Evolutionary conservation across 345 rosid genomes (phyloP).

Genomic region (Tarenaya hassleriana): DNA sequence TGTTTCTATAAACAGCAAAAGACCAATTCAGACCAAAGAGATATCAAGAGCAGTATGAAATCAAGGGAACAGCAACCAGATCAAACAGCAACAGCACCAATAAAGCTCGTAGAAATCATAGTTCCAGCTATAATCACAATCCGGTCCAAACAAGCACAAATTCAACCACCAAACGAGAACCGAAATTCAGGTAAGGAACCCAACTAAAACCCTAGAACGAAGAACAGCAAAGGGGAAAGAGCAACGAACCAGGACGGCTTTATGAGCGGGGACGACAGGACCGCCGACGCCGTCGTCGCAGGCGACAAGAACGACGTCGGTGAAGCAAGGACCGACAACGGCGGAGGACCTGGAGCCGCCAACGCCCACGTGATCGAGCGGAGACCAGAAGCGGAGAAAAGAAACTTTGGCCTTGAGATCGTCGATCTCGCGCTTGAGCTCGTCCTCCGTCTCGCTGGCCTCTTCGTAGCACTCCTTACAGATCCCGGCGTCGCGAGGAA

Average conservation of each 20-base stretch:
- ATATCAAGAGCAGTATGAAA: no score
- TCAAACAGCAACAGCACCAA: no score
- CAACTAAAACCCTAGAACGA: neutral
- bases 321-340: slow-evolving; percentile 27
- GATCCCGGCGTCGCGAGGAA: slow-evolving; percentile 44
- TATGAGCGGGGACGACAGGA: slow-evolving; percentile 54
- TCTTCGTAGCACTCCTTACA: slow-evolving; percentile 60
- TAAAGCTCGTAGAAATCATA: no score
- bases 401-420: slow-evolving; percentile 63
- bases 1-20: no score
- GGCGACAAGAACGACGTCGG: slow-evolving; percentile 64
- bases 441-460: slow-evolving; percentile 59
- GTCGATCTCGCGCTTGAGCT: slow-evolving; percentile 68
- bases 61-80: no score
- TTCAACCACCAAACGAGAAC: no score
- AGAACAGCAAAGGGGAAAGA: neutral
- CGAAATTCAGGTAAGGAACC: no score
- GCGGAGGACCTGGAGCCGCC: slow-evolving; percentile 11
- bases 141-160: no score
- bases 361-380: slow-evolving; percentile 34
- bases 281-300: slow-evolving; percentile 34
- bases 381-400: slow-evolving; percentile 54
- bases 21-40: no score
- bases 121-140: no score
- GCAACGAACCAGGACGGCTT: slow-evolving; percentile 53